Evolutionary conservation across 2,329 filamentous ascomycete genomes (phyloP).

Genomic region (Claviceps fusiformis): DNA sequence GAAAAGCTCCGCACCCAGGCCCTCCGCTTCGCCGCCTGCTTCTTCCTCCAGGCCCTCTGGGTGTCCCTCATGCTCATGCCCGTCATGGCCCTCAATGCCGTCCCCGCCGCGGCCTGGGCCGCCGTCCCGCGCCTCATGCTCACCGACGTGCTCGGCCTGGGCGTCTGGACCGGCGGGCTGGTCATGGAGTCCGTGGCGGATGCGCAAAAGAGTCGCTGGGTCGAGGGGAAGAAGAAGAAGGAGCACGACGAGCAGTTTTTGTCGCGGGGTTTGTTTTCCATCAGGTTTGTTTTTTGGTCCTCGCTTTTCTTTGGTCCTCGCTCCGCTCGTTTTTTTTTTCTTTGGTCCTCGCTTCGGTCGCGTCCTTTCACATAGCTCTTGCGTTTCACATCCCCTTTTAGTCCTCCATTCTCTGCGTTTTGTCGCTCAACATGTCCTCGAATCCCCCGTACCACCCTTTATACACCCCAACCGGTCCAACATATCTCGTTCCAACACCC

Average conservation of each 20-base stretch:
- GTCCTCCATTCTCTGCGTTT: no score
- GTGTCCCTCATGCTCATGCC: slow-evolving; percentile 54
- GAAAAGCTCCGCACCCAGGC: slow-evolving; percentile 25
- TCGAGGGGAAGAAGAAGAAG: slow-evolving; percentile 47
- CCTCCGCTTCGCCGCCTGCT: slow-evolving; percentile 23
- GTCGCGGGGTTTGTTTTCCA: slow-evolving; percentile 45
- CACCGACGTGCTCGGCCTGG: slow-evolving; percentile 43
- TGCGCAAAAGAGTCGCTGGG: slow-evolving; percentile 49
- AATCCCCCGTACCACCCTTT: no score
- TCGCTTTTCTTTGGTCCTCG: neutral
- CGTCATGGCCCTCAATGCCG: slow-evolving; percentile 48
- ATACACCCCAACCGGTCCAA: no score
- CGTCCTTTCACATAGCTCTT: neutral
- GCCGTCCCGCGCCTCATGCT: slow-evolving; percentile 32
- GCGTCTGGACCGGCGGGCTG: slow-evolving; percentile 45
- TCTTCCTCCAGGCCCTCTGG: slow-evolving; percentile 49
- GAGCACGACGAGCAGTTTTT: slow-evolving; percentile 54
- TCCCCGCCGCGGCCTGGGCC: slow-evolving; percentile 37
- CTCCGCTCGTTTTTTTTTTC: neutral
- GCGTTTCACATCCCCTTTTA: no score
- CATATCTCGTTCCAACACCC: no score
- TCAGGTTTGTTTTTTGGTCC: neutral
- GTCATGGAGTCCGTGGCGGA: slow-evolving; percentile 49
- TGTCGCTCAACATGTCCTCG: no score
- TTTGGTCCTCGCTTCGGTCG: neutral